Evolutionary conservation across 208 protist species (phyloP), one percentile per base, ranked within the genome.

Genomic region (Acanthamoeba triangularis): DNA sequence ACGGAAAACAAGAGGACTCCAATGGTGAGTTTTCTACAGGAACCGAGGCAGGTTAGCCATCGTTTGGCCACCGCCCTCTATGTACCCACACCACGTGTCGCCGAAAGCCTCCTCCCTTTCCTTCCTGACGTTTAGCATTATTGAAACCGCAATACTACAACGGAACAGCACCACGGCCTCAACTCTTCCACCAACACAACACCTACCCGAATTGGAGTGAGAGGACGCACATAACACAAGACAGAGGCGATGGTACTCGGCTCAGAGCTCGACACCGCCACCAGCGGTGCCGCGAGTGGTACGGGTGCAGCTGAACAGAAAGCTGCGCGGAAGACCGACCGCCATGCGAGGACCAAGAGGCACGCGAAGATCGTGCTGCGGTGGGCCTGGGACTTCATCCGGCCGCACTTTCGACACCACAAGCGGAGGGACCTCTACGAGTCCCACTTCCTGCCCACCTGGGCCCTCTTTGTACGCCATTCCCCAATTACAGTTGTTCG

Each of bases 371-470:
- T 20, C 25, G 76, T 56, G 6, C 35, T 85, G 25, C 76, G 76
- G 2, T 56, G 76, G 76, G 8, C 76, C 5, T 85, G 35, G 35
- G 28, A 85, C 33, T 85, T 49, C 35, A 35, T 85, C 41, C 30
- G 76, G 14, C 44, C 76, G 7, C 76, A 85, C 49, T 49, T 56
- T 35, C 18, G 76, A 25, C 76, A 85, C 49, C 76, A 85, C 76
- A 85, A 56, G 76, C 41, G 76, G 16, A 47, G 76, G 49, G 76
- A 85, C 49, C 20, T 85, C 35, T 59, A 59, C 76, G 28, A 85
- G 49, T 85, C 76, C 11, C 76, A 85, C 76, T 85, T 85, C 35
- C 4, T 85, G 1, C 76, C 41, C 49, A 49, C 76, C 5, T 49
- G 63, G 63, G 63, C 63, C 5, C 63, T 72, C 63, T 72, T 72